These are phyloP conservation scores for Silene vulgaris DNA, from an alignment of 179 eudicot species.

Conservation along the genomic window DNA sequence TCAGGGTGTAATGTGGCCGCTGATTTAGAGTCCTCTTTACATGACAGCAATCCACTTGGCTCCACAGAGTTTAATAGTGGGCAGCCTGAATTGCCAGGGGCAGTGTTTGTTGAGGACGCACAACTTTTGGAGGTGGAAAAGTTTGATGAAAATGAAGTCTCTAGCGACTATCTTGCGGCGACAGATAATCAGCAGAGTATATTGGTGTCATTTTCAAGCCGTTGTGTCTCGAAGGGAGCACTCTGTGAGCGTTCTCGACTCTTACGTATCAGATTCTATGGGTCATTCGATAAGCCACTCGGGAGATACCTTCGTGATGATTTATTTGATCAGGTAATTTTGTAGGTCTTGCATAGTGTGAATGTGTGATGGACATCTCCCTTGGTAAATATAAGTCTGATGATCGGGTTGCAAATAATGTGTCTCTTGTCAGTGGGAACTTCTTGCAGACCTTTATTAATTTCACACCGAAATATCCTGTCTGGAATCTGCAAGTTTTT, in stretches of 20 bases:
- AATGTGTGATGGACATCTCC: slow-evolving; percentile 5
- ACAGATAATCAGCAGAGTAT: slow-evolving; percentile 73
- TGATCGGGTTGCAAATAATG: neutral
- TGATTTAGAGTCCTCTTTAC: slow-evolving; percentile 14
- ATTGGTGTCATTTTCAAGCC: slow-evolving; percentile 95
- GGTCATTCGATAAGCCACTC: slow-evolving; percentile 87
- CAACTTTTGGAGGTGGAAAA: slow-evolving; percentile 31
- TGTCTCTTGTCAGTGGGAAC: neutral
- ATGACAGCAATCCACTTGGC: slow-evolving; percentile 22
- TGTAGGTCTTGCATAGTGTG: slow-evolving; percentile 12
- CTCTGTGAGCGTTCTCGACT: slow-evolving; percentile 92
- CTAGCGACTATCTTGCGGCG: slow-evolving; percentile 50
- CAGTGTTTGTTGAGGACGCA: slow-evolving; percentile 27
- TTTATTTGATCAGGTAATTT: slow-evolving; percentile 76
- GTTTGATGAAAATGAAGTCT: slow-evolving; percentile 38
- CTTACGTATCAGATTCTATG: slow-evolving; percentile 79
- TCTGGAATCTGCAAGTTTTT: neutral
- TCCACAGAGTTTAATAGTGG: slow-evolving; percentile 19
- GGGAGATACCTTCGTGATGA: slow-evolving; percentile 85
- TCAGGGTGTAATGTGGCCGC: slow-evolving; percentile 25
- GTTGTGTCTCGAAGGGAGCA: slow-evolving; percentile 75
- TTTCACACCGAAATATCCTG: neutral
- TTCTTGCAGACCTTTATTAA: neutral
- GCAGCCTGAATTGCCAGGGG: slow-evolving; percentile 25
- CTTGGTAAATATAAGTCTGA: neutral